Percentiles rank a stretch among this genome's conserved stretches.
phyloP scores from a whole-genome alignment of 371 early-diverging fungal species.

The Apophysomyces sp. region DNA sequence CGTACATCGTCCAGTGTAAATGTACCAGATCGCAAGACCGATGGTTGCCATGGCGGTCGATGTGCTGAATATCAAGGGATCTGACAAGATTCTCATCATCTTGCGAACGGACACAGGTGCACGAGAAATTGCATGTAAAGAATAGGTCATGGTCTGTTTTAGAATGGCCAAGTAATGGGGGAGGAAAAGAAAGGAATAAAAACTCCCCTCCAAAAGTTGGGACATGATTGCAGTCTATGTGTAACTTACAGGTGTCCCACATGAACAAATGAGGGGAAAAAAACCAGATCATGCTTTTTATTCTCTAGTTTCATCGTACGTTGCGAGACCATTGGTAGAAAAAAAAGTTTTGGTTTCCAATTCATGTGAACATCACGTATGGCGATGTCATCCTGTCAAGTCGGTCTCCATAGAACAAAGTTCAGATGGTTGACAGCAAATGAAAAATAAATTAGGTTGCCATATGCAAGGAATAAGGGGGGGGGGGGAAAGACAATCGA shows the following conservation, averaged over 20 bases:
- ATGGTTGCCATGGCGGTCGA: not conserved
- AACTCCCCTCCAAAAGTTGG: constrained; percentile 2
- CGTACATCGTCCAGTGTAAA: not conserved
- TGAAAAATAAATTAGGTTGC: no score
- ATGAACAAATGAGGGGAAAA: no score
- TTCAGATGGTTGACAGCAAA: no score
- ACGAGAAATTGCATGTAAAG: not conserved
- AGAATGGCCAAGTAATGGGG: not conserved
- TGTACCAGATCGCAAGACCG: constrained; percentile 1
- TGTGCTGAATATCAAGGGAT: constrained; percentile 6
- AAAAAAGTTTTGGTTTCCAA: no score
- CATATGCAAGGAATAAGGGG: no score
- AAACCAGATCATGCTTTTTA: no score
- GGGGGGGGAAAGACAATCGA: no score
- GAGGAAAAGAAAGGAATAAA: not conserved
- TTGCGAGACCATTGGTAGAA: no score
- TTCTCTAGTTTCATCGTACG: no score
- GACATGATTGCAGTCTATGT: not conserved
- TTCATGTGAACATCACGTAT: no score
- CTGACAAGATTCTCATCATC: constrained; percentile 3
- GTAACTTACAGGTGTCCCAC: not conserved
- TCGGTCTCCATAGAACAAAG: no score
- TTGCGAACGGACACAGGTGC: not conserved
- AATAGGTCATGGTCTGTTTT: not conserved
- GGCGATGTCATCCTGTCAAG: no score